Conservation (phyloP, 208 protist species). For the Trypanosoma conorhini region DNA sequence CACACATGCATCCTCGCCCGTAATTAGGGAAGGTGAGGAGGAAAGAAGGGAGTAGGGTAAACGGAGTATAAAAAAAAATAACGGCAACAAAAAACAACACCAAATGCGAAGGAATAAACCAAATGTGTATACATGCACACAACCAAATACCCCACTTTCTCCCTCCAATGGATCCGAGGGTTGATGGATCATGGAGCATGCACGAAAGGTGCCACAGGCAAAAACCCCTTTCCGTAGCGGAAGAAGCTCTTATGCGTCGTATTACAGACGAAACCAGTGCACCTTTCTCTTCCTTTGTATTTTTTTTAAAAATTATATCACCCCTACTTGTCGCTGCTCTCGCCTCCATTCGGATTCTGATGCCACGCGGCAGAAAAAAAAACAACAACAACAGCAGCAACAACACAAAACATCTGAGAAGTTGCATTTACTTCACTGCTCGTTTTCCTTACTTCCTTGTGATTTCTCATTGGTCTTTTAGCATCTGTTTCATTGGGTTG, state of each 20-base stretch:
- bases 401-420: slow-evolving; percentile 3
- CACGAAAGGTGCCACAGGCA: neutral
- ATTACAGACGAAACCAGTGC: neutral
- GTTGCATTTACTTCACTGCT: neutral
- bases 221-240: neutral
- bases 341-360: neutral
- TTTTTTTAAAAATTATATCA: slow-evolving; percentile 1
- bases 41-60: slow-evolving; percentile 37
- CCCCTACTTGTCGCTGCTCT: neutral
- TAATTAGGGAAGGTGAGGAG: neutral
- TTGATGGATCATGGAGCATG: neutral
- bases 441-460: neutral
- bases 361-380: neutral
- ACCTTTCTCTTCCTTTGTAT: neutral
- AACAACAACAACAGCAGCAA: neutral
- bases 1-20: neutral
- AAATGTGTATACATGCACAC: neutral
- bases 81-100: neutral
- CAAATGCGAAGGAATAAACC: slow-evolving; percentile 1
- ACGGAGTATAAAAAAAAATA: slow-evolving; percentile 24
- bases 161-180: no score
- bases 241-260: neutral
- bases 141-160: no score
- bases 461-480: neutral
- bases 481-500: neutral